Base-by-base conservation (phyloP, 2,329 filamentous ascomycete species). In the Bisporella sp. region DNA sequence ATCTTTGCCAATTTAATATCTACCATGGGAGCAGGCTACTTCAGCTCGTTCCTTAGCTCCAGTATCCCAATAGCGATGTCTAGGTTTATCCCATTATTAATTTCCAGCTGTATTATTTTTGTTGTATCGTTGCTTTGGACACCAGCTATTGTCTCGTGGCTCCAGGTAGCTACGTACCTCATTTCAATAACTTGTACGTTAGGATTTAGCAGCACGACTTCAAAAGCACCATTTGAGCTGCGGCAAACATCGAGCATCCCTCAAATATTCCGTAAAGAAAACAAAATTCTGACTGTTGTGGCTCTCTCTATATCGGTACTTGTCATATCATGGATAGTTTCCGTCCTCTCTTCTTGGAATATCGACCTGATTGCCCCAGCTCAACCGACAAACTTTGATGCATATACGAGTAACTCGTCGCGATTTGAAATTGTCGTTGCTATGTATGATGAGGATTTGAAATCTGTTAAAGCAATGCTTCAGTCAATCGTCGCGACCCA, bases 351-450 rank as follows among this genome's bases (percentile, higher is more conserved):
- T 9, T 31, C 48, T 3, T 40, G 39, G 2, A 46, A 53, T 6
- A 47, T 57, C 31, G 44, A 45, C 13, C 45, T 53, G 7, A 45
- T 53, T 21, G 21, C 21, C 3, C 31, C 30, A 4, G 44, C 51
- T 37, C 49, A 45, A 3, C 43, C 54, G 4, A 9, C 35, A 39
- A 48, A 50, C 31, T 45, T 44, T 4, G 45, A 60, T 7, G 60
- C 62, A 42, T 32, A 40, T 11, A 43, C 46, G 9, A 61, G 59
- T 51, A 46, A 41, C 1, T 12, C 46, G n/a, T 52, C 46, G 2
- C 48, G 53, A 5, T 63, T 64, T 47, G 62, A 64, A 5, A 62
- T 64, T 21, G 62, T 63, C 3, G 48, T 64, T 4, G 55, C 54
- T 31, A 57, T 60, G 46, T 64, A 62, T 31, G 42, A 57, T 7